These are phyloP conservation scores for Juncus effusus DNA, from an alignment of 176 grass and related monocot species.

Conservation along the genomic window DNA sequence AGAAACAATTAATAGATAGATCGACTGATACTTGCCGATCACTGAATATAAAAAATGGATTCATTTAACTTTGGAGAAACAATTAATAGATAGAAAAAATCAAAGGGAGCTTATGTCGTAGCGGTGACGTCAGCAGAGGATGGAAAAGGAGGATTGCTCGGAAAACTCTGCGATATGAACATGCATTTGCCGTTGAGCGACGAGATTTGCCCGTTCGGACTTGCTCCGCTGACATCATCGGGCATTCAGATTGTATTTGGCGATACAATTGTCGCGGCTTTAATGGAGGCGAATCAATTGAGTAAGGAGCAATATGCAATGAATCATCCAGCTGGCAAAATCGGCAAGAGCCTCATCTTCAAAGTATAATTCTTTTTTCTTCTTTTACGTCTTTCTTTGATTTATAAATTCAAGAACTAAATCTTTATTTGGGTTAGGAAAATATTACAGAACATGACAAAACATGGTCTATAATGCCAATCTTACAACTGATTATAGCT, in stretches of 20 bases:
- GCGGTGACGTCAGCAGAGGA: slow-evolving; percentile 67
- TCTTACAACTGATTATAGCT: too few species aligned
- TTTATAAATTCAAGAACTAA: too few species aligned
- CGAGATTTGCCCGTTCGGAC: slow-evolving; percentile 87
- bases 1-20: too few species aligned
- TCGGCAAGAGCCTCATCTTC: slow-evolving; percentile 94
- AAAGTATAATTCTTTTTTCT: slow-evolving; percentile 43
- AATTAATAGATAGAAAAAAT: too few species aligned
- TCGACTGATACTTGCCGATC: too few species aligned
- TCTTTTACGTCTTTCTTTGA: not conserved
- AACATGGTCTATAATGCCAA: too few species aligned
- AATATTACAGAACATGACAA: too few species aligned
- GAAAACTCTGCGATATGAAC: slow-evolving; percentile 65
- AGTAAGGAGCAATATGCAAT: slow-evolving; percentile 71
- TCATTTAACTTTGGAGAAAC: too few species aligned
- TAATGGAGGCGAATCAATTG: slow-evolving; percentile 67
- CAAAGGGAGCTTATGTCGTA: slow-evolving; percentile 76
- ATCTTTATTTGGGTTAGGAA: too few species aligned
- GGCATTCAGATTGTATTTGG: slow-evolving; percentile 94
- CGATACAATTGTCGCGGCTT: slow-evolving; percentile 77
- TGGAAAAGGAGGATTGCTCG: slow-evolving; percentile 50
- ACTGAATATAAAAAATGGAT: too few species aligned
- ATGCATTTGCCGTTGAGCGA: slow-evolving; percentile 86
- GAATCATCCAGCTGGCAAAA: slow-evolving; percentile 94
- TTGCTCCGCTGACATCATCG: slow-evolving; percentile 92